phyloP scores from a whole-genome alignment of 345 rosid species.

The Brassica incana region DNA sequence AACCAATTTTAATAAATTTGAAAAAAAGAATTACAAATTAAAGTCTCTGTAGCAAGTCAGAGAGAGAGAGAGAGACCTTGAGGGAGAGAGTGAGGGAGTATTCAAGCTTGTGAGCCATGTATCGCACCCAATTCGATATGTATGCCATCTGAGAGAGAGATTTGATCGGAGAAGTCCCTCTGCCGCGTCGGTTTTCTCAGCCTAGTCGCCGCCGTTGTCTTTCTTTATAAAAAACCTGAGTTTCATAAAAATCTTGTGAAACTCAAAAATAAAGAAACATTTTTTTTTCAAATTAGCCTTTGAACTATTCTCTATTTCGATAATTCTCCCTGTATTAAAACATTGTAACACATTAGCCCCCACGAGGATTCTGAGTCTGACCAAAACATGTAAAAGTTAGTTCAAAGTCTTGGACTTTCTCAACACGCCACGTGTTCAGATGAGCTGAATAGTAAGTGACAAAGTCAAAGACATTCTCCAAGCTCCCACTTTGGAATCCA shows the following conservation, averaged over 20 bases:
- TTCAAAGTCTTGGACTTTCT: constrained; percentile 23
- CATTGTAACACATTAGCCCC: constrained; percentile 4
- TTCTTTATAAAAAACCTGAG: too few species aligned
- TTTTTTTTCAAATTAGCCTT: not conserved
- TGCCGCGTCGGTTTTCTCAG: constrained; percentile 32
- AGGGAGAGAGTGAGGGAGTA: constrained; percentile 62
- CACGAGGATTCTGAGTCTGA: not conserved
- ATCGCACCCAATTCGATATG: constrained; percentile 69
- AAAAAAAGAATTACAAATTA: too few species aligned
- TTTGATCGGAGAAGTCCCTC: constrained; percentile 14
- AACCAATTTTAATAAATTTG: not conserved
- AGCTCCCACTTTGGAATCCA: constrained; percentile 71
- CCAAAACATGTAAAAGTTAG: not conserved
- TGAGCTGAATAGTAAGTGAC: constrained; percentile 73
- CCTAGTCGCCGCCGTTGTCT: constrained; percentile 34
- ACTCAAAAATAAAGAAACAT: not conserved
- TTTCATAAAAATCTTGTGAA: constrained; percentile 21
- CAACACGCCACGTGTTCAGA: constrained; percentile 44
- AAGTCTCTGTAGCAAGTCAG: not conserved
- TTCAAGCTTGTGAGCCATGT: constrained; percentile 68
- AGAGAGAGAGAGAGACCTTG: constrained; percentile 52
- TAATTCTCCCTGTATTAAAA: not conserved
- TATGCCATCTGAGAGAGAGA: constrained; percentile 54
- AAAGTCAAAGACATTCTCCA: constrained; percentile 85
- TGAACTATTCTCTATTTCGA: not conserved